These are phyloP conservation scores for Penicillium sp. DNA, from an alignment of 2,329 filamentous ascomycete genomes.

Conservation along the genomic window DNA sequence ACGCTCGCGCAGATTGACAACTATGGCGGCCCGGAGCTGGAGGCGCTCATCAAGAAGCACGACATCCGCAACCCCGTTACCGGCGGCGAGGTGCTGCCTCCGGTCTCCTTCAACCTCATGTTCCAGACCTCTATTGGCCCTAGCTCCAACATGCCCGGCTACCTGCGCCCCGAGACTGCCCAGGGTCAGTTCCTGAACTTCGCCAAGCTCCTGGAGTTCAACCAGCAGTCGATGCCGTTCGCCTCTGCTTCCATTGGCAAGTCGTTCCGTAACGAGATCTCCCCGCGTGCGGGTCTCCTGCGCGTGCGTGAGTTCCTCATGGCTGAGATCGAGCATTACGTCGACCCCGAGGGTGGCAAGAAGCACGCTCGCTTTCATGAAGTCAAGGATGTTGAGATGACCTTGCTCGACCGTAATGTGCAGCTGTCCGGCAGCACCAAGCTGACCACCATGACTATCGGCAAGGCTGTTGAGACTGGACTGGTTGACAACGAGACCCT, in stretches of 20 bases:
- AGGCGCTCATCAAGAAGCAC: constrained; percentile 82
- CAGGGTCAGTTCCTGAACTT: constrained; percentile 99
- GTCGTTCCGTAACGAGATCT: constrained; percentile 98
- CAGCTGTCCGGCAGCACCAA: constrained; percentile 83
- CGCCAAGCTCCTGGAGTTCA: constrained; percentile 91
- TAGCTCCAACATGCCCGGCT: constrained; percentile 79
- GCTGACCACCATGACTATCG: constrained; percentile 69
- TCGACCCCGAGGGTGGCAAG: constrained; percentile 91
- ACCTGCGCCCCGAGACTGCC: constrained; percentile 88
- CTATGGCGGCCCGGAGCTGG: constrained; percentile 82
- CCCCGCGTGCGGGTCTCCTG: constrained; percentile 82
- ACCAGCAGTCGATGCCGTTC: constrained; percentile 92
- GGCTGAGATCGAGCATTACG: constrained; percentile 98
- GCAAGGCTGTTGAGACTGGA: constrained; percentile 75
- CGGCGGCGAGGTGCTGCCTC: constrained; percentile 69
- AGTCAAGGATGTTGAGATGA: constrained; percentile 76
- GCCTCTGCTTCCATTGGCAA: constrained; percentile 96
- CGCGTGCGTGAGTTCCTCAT: constrained; percentile 96
- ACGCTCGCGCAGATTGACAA: constrained; percentile 93
- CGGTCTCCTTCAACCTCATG: constrained; percentile 97
- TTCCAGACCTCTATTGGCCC: constrained; percentile 94
- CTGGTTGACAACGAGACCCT: constrained; percentile 96
- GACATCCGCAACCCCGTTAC: constrained; percentile 85
- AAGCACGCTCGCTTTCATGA: constrained; percentile 86
- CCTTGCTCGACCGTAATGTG: constrained; percentile 76